Evolutionary conservation across 441 rosid species (phyloP), one percentile per base, ranked within the genome.

Genomic region (Erodium moschatum): DNA sequence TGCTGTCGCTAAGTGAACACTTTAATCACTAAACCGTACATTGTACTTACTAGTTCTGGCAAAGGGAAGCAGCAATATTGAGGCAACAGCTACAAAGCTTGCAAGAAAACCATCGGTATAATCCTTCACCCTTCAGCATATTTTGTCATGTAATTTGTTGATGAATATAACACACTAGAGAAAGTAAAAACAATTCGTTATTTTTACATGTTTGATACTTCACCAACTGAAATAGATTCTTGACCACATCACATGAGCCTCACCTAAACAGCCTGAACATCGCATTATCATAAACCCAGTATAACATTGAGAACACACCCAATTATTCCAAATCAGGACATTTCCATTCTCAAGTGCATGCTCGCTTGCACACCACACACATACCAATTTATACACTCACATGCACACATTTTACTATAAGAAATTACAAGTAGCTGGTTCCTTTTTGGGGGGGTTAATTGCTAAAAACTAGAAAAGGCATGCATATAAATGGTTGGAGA

Each of bases 81-180:
- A 87, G 87, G 78, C 89, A 82, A 72, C 96, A 92, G 69, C 84
- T 92, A 52, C 89, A 87, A 54, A 81, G 68, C 79, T 81, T 92
- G 85, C 92, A 90, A 78, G 94, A 84, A 73, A 90, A 83, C 74
- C 94, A 90, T 75, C 75, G 97, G 98, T 92, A 85, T 71, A 74
- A 56, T 67, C 69, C 72, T 66, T 68, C 70, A 42, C 58, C 68
- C 67, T 54, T 12, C 19, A 63, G 63, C 65, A 72, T 46, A 18
- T 62, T 2, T 70, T 61, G 27, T 71, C 10, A 15, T 8, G 8
- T 60, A 15, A 50, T 60, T 42, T 29, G 65, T 21, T 12, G 24
- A 31, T 20, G 7, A 5, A 50, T 1, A 61, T 20, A 18, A 18
- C 15, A 7, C 46, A n/a, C n/a, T 18, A 19, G 27, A 64, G n/a